A percentile compares a stretch with the other conserved stretches of the same genome.
Evolutionary conservation across 176 grass and related monocot genomes (phyloP).

Genomic region (Avena insularis): DNA sequence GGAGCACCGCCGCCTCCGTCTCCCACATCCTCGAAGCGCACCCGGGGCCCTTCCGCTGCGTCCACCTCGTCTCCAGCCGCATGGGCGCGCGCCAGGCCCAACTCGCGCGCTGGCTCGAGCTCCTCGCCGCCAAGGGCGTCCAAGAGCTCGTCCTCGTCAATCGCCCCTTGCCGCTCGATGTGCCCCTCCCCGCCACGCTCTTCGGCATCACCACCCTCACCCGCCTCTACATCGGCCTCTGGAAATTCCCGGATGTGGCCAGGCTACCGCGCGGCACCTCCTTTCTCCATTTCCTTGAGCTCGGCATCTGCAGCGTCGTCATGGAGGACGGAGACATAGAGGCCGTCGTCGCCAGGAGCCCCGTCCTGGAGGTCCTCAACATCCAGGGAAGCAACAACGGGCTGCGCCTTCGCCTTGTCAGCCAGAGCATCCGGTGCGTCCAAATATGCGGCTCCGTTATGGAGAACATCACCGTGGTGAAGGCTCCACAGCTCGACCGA

Average conservation of each 20-base stretch:
- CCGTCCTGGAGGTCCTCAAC: conserved; percentile 8
- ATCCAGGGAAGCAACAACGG: background rate
- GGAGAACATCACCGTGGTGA: background rate
- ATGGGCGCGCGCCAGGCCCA: background rate
- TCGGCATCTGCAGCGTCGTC: background rate
- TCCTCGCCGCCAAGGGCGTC: conserved; percentile 18
- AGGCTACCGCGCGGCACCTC: background rate
- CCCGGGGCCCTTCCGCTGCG: background rate
- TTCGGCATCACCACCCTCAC: conserved; percentile 15
- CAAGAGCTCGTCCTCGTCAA: conserved; percentile 8
- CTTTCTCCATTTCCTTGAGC: background rate
- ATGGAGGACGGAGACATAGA: background rate
- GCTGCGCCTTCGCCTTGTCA: conserved; percentile 10
- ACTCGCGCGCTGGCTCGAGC: background rate
- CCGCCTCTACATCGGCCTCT: background rate
- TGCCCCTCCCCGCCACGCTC: conserved; percentile 6
- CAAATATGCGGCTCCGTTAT: background rate
- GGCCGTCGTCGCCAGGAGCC: background rate
- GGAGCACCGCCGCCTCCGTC: background rate
- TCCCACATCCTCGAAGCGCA: conserved; percentile 7
- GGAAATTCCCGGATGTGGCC: background rate
- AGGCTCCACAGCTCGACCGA: background rate
- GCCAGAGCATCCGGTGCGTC: conserved; percentile 2
- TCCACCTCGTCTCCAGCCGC: background rate
- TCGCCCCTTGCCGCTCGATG: background rate